Percentiles rank a stretch among this genome's conserved stretches.
Evolutionary conservation across 257 asterid genomes (phyloP).

Genomic region (Fraxinus americana): DNA sequence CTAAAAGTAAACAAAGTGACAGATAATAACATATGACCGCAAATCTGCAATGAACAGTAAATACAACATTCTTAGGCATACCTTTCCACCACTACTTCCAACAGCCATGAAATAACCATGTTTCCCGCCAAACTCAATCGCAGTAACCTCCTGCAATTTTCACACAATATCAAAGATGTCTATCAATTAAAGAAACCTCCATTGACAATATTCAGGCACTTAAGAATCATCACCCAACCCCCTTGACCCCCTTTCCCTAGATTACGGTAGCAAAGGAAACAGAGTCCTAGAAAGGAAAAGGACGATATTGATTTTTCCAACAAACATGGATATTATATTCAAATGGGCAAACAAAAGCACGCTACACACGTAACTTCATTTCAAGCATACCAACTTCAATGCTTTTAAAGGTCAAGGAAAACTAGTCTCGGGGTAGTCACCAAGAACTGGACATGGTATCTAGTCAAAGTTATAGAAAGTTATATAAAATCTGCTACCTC

Average conservation of each 20-base stretch:
- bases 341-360: not conserved
- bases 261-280: not conserved
- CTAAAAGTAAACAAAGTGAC: not conserved
- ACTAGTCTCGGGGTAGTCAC: conserved; percentile 7
- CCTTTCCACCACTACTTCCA: conserved; percentile 97
- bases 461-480: conserved; percentile 10
- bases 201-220: not conserved
- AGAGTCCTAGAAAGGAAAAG: not conserved
- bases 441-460: not conserved
- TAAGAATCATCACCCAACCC: not conserved
- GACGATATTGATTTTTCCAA: not conserved
- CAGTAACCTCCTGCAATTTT: conserved; percentile 75
- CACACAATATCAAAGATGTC: conserved; percentile 8
- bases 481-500: conserved; percentile 50
- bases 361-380: not conserved
- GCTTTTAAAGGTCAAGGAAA: not conserved
- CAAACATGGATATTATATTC: not conserved
- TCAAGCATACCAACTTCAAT: not conserved
- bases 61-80: conserved; percentile 31
- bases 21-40: conserved; percentile 10
- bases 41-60: conserved; percentile 1
- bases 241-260: not conserved
- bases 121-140: conserved; percentile 81
- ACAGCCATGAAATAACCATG: conserved; percentile 84
- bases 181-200: conserved; percentile 13